Base-by-base conservation (phyloP, 129 eudicot species). In the Silybum marianum region DNA sequence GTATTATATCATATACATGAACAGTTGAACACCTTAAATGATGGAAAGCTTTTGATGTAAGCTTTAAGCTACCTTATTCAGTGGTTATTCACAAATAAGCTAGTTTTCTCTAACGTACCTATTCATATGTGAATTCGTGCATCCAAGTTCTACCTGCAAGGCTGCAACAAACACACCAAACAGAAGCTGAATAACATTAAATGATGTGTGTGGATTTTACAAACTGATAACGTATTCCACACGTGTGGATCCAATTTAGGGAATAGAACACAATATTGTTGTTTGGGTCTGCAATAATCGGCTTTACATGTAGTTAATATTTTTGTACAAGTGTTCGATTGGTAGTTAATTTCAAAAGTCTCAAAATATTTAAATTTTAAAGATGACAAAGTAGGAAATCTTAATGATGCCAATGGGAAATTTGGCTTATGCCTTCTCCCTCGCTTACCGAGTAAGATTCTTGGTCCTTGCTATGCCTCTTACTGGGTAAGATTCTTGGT, bases 61-160 rank as follows among this genome's bases (percentile, higher is more conserved):
- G 68, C 71, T 69, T 39, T 68, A 69, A 76, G 51, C 77, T 75
- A 71, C 72, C 71, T 60, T 70, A 25, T 76, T 71, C 77, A 48
- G 18, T 69, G 66, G 73, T 12, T 66, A 74, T 74, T 82, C 80
- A 67, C 80, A 83, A 12, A 54, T 82, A 48, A 66, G 74, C 63
- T 73, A 16, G 68, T 73, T 32, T 32, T 73, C 68, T 51, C 22
- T 26, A 60, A 63, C 9, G 10, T 66, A 81, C 19, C 39, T 65
- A 46, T 74, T 28, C 19, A 65, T 72, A 63, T 81, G 73, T 10
- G 69, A 54, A 74, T 74, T 22, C 25, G n/a, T 80, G 69, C 73
- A 19, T 74, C 80, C 80, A 60, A 22, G 28, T 82, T 51, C 40
- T 77, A 76, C 74, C 86, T 83, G 86, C 78, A 77, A 58, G 36